Evolutionary conservation across 495 filamentous ascomycete species (phyloP), one percentile per base, ranked within the genome.

Genomic region (Neurospora cerealis): DNA sequence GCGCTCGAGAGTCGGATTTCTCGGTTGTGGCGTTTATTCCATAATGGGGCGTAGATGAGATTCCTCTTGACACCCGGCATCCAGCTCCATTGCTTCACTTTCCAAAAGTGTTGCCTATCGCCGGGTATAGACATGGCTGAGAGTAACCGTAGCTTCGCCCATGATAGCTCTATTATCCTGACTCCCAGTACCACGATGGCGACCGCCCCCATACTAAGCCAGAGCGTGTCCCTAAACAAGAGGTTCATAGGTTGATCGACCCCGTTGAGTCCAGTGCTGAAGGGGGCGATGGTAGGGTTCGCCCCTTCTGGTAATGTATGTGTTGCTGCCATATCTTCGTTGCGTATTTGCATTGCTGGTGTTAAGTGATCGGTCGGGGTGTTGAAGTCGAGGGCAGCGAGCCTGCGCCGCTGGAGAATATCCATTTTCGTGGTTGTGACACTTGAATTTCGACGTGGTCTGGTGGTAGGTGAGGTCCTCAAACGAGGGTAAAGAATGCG

Each of bases 1-100:
- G 91, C 92, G 17, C 88, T 84, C 6, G 92, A 95, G 6, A 98
- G 82, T 75, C 89, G 88, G 75, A 97, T 89, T 80, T 97, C 95
- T 71, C 91, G 89, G 83, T 96, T 96, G 83, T 98, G 95, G 37
- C 95, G 90, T 74, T 87, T 91, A 13, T 87, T 88, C 81, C 93
- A 90, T 28, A 98, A 82, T 1, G 96, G 94, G 11, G 96, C 95
- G 80, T 95, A 93, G 75, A 97, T 86, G 70, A 97, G 78, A 78
- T 95, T 85, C 74, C 88, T 89, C 85, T 97, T 97, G 77, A 97
- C 74, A 70, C 79, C 79, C 32, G 87, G 86, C 83, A 87, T 85
- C 85, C 85, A 85, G 69, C 79, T 80, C 81, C 81, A 83, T 66
- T 85, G 84, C 42, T 82, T 81, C 24, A 73, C 66, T 73, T 81